A percentile compares a stretch with the other conserved stretches of the same genome.
Conservation (phyloP, 805 yeast genomes). For the Saccharomycopsis sp. region DNA sequence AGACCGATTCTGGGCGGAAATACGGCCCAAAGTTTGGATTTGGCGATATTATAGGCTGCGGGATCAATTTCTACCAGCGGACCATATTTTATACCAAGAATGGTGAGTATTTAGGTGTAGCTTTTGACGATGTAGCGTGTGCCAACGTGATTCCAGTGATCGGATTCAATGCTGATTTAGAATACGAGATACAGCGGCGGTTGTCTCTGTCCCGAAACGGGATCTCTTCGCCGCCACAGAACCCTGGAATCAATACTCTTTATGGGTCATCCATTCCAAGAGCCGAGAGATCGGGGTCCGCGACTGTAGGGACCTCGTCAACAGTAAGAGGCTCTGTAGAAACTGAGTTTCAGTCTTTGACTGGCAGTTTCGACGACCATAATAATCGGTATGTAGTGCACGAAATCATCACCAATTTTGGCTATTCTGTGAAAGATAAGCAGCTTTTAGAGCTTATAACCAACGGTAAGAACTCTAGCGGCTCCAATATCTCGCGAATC, state of each 20-base stretch:
- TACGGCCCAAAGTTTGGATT: conserved; percentile 42
- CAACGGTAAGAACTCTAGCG: background rate
- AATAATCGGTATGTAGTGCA: conserved; percentile 15
- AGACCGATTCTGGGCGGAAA: conserved; percentile 32
- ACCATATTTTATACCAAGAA: conserved; percentile 74
- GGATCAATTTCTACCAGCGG: conserved; percentile 60
- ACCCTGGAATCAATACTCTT: background rate
- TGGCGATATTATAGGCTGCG: conserved; percentile 76
- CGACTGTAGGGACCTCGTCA: background rate
- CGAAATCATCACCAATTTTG: conserved; percentile 22
- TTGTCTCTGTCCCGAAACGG: no score
- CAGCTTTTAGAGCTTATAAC: background rate
- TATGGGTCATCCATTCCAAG: background rate
- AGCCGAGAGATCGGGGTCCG: background rate
- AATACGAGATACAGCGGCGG: no score
- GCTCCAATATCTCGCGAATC: conserved; percentile 24
- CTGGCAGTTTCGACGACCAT: conserved; percentile 7
- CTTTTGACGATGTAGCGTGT: conserved; percentile 41
- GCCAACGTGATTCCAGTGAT: conserved; percentile 40
- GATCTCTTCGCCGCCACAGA: background rate
- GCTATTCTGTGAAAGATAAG: conserved; percentile 42
- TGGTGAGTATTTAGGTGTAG: conserved; percentile 57
- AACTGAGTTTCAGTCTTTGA: conserved; percentile 10
- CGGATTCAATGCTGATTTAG: conserved; percentile 32
- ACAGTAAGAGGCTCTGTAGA: background rate